These are phyloP conservation scores for Achaetomium macrosporum DNA, from an alignment of 2,329 filamentous ascomycete genomes.

Conservation along the genomic window DNA sequence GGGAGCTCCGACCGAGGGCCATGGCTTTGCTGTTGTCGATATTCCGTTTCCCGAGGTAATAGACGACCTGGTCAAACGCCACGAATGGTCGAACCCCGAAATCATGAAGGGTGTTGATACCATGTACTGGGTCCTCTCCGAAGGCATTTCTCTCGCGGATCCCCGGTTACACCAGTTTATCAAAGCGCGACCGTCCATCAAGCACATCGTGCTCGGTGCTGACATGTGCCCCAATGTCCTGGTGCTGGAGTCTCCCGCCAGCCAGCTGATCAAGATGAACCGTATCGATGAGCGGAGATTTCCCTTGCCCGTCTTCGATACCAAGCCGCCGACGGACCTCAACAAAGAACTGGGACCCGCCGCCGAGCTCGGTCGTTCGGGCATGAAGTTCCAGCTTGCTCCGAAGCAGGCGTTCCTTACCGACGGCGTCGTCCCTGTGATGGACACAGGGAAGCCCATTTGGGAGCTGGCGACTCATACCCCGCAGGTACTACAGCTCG, in stretches of 20 bases:
- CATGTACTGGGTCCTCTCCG: slow-evolving; percentile 78
- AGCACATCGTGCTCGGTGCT: slow-evolving; percentile 71
- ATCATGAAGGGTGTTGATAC: slow-evolving; percentile 62
- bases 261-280: slow-evolving; percentile 62
- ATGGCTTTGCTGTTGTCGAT: slow-evolving; percentile 74
- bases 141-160: slow-evolving; percentile 48
- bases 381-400: slow-evolving; percentile 42
- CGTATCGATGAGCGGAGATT: slow-evolving; percentile 71
- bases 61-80: slow-evolving; percentile 58
- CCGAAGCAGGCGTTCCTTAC: slow-evolving; percentile 43
- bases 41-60: slow-evolving; percentile 67
- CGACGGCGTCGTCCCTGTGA: slow-evolving; percentile 40
- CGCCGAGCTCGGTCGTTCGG: slow-evolving; percentile 33
- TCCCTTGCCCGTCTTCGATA: slow-evolving; percentile 60
- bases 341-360: slow-evolving; percentile 7
- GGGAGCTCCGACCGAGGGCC: slow-evolving; percentile 58
- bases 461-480: slow-evolving; percentile 29
- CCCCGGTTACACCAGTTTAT: slow-evolving; percentile 64
- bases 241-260: slow-evolving; percentile 59
- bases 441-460: slow-evolving; percentile 43
- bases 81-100: slow-evolving; percentile 62
- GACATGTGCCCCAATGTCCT: slow-evolving; percentile 74
- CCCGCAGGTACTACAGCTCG: slow-evolving; percentile 45
- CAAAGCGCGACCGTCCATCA: slow-evolving; percentile 48
- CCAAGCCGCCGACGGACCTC: slow-evolving; percentile 32